phyloP scores from a whole-genome alignment of 108 stramenopile genomes.

The Nannochloropsis salina region DNA sequence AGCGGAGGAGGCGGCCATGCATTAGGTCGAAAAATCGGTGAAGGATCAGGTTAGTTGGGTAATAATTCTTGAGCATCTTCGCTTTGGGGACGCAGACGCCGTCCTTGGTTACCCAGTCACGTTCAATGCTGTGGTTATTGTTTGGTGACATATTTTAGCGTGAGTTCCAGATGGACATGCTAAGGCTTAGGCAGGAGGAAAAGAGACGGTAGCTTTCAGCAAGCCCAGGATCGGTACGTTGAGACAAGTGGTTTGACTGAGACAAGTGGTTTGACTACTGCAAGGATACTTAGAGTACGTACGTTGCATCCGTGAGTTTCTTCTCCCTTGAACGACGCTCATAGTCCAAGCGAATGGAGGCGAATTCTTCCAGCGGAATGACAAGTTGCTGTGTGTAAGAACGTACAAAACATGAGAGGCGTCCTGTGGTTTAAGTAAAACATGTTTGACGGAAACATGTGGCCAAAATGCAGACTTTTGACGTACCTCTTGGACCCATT shows the following conservation, averaged over 20 bases:
- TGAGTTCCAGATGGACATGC: too few relatives aligned
- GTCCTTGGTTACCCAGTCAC: not conserved
- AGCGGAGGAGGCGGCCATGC: not conserved
- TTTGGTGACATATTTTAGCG: too few relatives aligned
- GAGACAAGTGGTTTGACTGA: not conserved
- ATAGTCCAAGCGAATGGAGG: slow-evolving; percentile 11
- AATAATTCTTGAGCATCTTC: slow-evolving; percentile 14
- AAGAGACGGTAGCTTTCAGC: too few relatives aligned
- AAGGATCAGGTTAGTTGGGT: slow-evolving; percentile 1
- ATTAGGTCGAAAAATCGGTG: not conserved
- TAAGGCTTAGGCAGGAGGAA: too few relatives aligned
- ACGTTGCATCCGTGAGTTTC: not conserved
- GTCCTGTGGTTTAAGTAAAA: not conserved
- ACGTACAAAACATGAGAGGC: not conserved
- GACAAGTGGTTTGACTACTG: not conserved
- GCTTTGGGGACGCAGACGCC: slow-evolving; percentile 1
- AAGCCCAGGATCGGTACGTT: too few relatives aligned
- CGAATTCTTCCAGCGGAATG: not conserved
- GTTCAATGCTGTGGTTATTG: not conserved
- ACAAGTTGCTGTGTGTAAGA: not conserved
- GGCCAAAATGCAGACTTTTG: too few relatives aligned
- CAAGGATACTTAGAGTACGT: not conserved
- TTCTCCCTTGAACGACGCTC: slow-evolving; percentile 14
- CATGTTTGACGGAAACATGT: not conserved
- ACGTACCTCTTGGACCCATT: slow-evolving; percentile 13